Conservation (phyloP, 768 basidiomycete genomes). For the Leccinum subgranulosum region DNA sequence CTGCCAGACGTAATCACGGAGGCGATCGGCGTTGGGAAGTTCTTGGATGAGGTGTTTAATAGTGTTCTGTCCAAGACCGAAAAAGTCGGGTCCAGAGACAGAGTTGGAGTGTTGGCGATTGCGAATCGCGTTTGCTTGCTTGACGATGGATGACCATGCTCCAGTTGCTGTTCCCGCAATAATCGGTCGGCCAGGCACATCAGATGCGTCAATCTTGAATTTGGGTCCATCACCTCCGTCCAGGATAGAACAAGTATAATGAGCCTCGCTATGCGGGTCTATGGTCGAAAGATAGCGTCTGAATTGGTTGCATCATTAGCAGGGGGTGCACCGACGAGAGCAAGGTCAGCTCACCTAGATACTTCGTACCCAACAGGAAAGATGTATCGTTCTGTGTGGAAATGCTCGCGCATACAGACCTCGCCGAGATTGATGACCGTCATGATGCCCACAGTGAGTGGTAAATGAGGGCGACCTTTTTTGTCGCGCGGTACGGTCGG, state of each 20-base stretch:
- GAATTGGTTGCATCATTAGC: conserved; percentile 3
- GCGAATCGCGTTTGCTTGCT: conserved; percentile 76
- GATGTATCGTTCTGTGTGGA: conserved; percentile 85
- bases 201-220: conserved; percentile 77
- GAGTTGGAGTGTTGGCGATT: conserved; percentile 83
- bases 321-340: background rate
- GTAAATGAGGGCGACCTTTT: conserved; percentile 65
- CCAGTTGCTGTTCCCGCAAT: conserved; percentile 87
- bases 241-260: conserved; percentile 80
- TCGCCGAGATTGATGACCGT: conserved; percentile 72
- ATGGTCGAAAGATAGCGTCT: conserved; percentile 80
- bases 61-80: conserved; percentile 81
- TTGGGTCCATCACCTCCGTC: conserved; percentile 85
- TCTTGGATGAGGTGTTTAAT: conserved; percentile 92
- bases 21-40: conserved; percentile 64
- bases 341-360: conserved; percentile 49
- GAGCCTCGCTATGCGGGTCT: conserved; percentile 61
- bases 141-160: conserved; percentile 82
- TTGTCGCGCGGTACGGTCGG: conserved; percentile 78
- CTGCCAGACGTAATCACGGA: conserved; percentile 85
- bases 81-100: conserved; percentile 87
- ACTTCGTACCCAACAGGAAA: conserved; percentile 88
- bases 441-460: conserved; percentile 85
- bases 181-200: conserved; percentile 66
- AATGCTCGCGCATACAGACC: conserved; percentile 79